Base-by-base conservation (phyloP, 1,284 basidiomycete species). In the Heterobasidion irregulare region DNA sequence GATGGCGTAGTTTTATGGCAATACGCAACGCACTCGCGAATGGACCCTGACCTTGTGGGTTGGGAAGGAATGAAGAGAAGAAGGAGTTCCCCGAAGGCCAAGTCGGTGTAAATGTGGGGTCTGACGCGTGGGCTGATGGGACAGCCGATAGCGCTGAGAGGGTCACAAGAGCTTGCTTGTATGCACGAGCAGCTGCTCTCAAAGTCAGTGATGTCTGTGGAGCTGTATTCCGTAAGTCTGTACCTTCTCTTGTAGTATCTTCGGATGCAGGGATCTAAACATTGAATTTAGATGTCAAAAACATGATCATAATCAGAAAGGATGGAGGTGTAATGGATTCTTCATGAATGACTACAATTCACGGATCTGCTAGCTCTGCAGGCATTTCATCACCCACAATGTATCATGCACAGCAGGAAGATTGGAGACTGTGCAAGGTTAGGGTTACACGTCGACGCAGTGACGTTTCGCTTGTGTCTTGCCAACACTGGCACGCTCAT, bases 31-130 rank as follows among this genome's bases (percentile, higher is more conserved):
- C 73, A 59, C 79, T 84, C 19, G 82, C 84, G 36, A 90, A 65
- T 5, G 86, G 88, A 0, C 86, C 84, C 64, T 84, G 84, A 0
- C 84, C 84, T 64, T 88, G 86, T 15, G 81, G 71, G 62, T 78
- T 83, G 0, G 84, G 83, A 10, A 88, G 72, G 55, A 87, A 74
- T 0, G 81, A 78, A 3, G 82, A 81, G 32, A 88, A 68, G 47
- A 87, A 68, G 12, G 83, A 81, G 54, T 73, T 75, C 10, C 76
- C 65, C 50, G 74, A 74, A 34, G 73, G 70, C 32, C 67, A 61
- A 19, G 72, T 71, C 6, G 69, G 65, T 46, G 73, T 68, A n/a
- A 71, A 58, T 5, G 61, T 70, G 1, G 80, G 72, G 49, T 84
- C 79, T 48, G 79, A 78, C 6, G 77, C 75, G 56, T 80, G 77